Percentiles rank a stretch among this genome's conserved stretches.
These are phyloP conservation scores for Pythium diclinum DNA, from an alignment of 352 stramenopile genomes.

Conservation along the genomic window DNA sequence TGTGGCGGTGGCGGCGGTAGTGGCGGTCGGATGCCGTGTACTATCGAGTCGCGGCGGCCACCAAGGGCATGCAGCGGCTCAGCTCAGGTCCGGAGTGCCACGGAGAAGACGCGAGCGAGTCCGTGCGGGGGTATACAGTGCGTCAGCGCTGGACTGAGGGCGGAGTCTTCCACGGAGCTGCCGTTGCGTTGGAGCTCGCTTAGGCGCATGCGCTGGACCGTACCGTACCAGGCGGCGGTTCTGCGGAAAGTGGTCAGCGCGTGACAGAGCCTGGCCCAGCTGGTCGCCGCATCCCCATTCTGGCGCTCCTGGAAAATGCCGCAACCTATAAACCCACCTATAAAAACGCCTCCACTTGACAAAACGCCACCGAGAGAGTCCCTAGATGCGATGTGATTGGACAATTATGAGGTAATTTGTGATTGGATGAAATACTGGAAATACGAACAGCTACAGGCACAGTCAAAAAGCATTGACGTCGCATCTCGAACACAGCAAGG, in stretches of 20 bases:
- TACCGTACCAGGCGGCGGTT: background rate
- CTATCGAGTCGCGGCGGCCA: background rate
- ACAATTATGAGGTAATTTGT: background rate
- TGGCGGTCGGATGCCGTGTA: background rate
- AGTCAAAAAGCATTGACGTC: background rate
- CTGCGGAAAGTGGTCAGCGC: slow-evolving; percentile 27
- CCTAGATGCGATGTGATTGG: slow-evolving; percentile 13
- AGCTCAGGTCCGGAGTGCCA: background rate
- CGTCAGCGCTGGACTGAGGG: background rate
- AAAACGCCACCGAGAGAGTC: slow-evolving; percentile 1
- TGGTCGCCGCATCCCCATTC: slow-evolving; percentile 1
- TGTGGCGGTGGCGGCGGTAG: background rate
- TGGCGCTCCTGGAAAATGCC: background rate
- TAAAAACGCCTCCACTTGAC: background rate
- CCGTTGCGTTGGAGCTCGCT: background rate
- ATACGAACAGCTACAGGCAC: background rate
- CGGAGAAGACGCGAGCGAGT: background rate
- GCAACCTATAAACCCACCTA: background rate
- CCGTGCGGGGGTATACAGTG: background rate
- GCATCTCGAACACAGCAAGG: background rate
- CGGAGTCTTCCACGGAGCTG: background rate
- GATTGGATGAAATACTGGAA: slow-evolving; percentile 9
- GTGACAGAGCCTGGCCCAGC: slow-evolving; percentile 4
- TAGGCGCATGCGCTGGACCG: background rate
- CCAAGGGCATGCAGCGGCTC: background rate